Evolutionary conservation across 2,329 filamentous ascomycete species (phyloP), one percentile per base, ranked within the genome.

Genomic region (Ilyonectria sp.): DNA sequence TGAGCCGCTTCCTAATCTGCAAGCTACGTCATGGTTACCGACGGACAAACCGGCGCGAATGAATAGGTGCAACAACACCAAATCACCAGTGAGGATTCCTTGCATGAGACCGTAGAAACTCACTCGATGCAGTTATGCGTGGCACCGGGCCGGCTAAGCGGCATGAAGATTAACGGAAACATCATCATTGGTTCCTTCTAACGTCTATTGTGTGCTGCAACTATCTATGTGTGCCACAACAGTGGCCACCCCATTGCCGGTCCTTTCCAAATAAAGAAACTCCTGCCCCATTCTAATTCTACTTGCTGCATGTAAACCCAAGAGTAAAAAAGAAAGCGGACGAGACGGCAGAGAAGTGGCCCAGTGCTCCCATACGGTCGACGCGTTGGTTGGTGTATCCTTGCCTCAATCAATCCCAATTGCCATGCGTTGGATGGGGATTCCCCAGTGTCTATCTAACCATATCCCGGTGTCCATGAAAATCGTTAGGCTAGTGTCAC

Each of bases 371-470:
- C 59, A 35, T 60, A 50, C 63, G 50, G 65, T 68, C 59, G 62
- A 63, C 62, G 59, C 58, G 63, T 60, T 59, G 52, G 50, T 57
- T 60, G 52, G 19, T n/a, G 53, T 29, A 47, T 37, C 35, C 49
- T 35, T 52, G 58, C 64, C 57, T 69, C 58, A 43, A 58, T 59
- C 64, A 64, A 68, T 54, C 19, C 52, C 59, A 66, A 59, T 63
- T 68, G 64, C 67, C 52, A 69, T 56, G 64, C 56, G 23, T 54
- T 37, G 49, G 35, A 60, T 44, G 29, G 47, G 35, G 1, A 46
- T 49, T 61, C 37, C 13, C 29, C 15, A n/a, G 50, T 35, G 26
- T 37, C 21, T 44, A 15, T 67, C 21, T 60, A 40, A 19, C 52
- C 35, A 55, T 23, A 21, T 47, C 47, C 44, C 46, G 23, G 26